phyloP scores from a whole-genome alignment of 192 early-diverging fungal species.

The Linnemannia exigua region DNA sequence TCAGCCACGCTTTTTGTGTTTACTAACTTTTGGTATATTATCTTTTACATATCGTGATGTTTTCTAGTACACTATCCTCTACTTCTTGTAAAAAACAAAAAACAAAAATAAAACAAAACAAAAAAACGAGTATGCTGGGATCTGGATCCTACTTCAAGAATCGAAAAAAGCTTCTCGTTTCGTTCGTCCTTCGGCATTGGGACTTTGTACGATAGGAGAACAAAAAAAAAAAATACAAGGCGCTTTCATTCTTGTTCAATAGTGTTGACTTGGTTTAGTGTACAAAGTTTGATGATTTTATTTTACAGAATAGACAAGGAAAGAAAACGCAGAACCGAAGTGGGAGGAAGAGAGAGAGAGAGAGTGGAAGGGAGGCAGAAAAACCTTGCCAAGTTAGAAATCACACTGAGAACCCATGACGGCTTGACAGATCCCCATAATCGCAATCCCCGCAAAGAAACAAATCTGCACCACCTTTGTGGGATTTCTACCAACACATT shows the following conservation, averaged over 20 bases:
- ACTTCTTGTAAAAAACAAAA: conserved; percentile 43
- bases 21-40: not conserved
- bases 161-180: too few species aligned
- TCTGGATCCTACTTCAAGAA: too few species aligned
- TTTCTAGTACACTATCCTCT: conserved; percentile 50
- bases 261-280: too few species aligned
- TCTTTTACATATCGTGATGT: not conserved
- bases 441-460: conserved; percentile 50
- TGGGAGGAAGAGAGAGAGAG: not conserved
- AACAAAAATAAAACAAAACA: too few species aligned
- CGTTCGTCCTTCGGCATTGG: too few species aligned
- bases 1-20: too few species aligned
- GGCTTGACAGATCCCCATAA: conserved; percentile 53
- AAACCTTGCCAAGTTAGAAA: conserved; percentile 8
- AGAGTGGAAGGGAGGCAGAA: not conserved
- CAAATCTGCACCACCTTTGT: conserved; percentile 47
- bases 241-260: not conserved
- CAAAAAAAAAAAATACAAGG: not conserved
- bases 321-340: too few species aligned
- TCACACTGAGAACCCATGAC: conserved; percentile 51
- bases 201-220: conserved; percentile 15
- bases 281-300: too few species aligned
- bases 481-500: conserved; percentile 46
- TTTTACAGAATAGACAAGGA: too few species aligned
- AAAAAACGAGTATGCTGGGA: not conserved